These are phyloP conservation scores for Phyllosticta citribraziliensis DNA, from an alignment of 2,329 filamentous ascomycete species.

Conservation along the genomic window DNA sequence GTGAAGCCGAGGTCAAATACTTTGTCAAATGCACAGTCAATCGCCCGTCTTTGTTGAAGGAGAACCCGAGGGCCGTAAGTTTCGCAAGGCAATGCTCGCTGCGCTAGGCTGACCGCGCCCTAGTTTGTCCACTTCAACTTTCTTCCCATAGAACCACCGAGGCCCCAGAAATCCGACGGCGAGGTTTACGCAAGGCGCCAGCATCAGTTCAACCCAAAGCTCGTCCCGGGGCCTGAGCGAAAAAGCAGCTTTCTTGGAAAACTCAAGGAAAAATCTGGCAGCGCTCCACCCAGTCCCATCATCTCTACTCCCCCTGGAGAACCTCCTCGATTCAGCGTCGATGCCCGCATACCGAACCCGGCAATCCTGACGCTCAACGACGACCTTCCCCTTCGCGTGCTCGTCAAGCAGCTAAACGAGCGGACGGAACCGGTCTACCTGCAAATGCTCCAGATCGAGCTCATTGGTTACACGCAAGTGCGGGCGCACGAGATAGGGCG, in stretches of 20 bases:
- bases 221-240: constrained; percentile 40
- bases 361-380: constrained; percentile 84
- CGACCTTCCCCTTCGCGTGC: constrained; percentile 67
- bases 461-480: constrained; percentile 71
- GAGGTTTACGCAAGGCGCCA: constrained; percentile 76
- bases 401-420: constrained; percentile 66
- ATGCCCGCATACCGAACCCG: constrained; percentile 78
- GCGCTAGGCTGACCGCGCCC: neutral
- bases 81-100: neutral
- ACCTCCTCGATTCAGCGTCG: constrained; percentile 56
- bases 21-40: constrained; percentile 94
- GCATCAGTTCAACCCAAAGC: constrained; percentile 44
- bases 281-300: constrained; percentile 8
- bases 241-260: constrained; percentile 47
- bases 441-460: constrained; percentile 67
- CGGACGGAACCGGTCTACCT: constrained; percentile 63
- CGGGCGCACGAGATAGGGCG: constrained; percentile 65
- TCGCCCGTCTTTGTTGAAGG: constrained; percentile 78
- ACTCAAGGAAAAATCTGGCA: constrained; percentile 10
- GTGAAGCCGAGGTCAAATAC: constrained; percentile 83
- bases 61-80: constrained; percentile 60
- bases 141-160: constrained; percentile 82
- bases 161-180: constrained; percentile 55
- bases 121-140: constrained; percentile 56
- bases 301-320: constrained; percentile 11